A percentile compares a stretch with the other conserved stretches of the same genome.
Evolutionary conservation across 768 basidiomycete species (phyloP).

Genomic region (Phaeotremella fagi): DNA sequence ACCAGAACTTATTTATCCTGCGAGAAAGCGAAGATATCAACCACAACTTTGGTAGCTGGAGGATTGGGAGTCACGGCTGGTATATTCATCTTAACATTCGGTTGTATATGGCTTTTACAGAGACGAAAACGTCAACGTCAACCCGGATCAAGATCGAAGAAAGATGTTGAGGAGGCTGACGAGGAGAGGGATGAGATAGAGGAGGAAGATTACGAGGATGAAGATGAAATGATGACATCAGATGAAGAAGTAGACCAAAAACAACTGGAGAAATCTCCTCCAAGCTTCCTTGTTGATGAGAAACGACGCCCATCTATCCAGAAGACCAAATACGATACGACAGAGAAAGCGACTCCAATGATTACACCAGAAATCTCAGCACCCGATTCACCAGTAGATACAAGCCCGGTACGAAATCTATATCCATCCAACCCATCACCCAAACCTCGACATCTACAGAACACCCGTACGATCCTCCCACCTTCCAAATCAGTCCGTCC

Average conservation of each 20-base stretch:
- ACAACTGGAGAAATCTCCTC: too few relatives aligned
- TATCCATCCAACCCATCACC: constrained; percentile 16
- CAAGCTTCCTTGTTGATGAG: too few relatives aligned
- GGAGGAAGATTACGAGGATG: constrained; percentile 1
- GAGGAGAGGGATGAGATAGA: neutral
- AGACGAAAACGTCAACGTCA: constrained; percentile 6
- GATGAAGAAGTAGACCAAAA: neutral
- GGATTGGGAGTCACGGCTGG: constrained; percentile 30
- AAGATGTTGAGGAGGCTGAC: neutral
- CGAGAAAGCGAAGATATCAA: constrained; percentile 22
- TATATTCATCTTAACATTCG: constrained; percentile 26
- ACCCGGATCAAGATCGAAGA: constrained; percentile 2
- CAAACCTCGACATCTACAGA: neutral
- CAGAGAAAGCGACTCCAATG: neutral
- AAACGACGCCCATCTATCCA: too few relatives aligned
- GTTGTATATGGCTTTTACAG: constrained; percentile 23
- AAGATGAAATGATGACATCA: constrained; percentile 1
- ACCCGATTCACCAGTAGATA: constrained; percentile 9
- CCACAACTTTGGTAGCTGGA: constrained; percentile 27
- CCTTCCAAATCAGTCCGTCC: neutral
- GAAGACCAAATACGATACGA: too few relatives aligned
- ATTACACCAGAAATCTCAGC: neutral
- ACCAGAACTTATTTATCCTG: constrained; percentile 32
- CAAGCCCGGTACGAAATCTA: constrained; percentile 1
- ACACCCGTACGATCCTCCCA: neutral